phyloP scores from a whole-genome alignment of 345 rosid species.

The Dipteronia dyeriana region DNA sequence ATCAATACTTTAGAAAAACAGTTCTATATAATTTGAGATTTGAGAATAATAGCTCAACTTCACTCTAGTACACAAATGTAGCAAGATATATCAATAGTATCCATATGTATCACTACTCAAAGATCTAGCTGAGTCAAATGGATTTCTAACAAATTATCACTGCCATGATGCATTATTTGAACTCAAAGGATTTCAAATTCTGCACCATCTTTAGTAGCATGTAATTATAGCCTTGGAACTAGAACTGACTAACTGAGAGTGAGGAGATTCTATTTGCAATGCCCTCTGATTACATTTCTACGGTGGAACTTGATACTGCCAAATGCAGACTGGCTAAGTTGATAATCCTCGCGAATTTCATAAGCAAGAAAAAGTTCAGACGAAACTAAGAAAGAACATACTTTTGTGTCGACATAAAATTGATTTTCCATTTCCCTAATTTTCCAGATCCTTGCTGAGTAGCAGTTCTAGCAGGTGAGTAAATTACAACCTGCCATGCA shows the following conservation, averaged over 20 bases:
- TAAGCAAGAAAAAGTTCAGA: background rate
- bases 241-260: background rate
- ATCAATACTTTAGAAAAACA: background rate
- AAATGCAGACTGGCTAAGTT: background rate
- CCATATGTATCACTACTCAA: background rate
- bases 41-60: background rate
- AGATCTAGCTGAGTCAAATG: background rate
- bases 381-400: slow-evolving; percentile 39
- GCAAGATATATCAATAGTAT: background rate
- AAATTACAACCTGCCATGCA: slow-evolving; percentile 71
- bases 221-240: background rate
- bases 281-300: background rate
- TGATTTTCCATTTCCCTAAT: slow-evolving; percentile 91
- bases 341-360: background rate
- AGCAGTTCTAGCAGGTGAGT: slow-evolving; percentile 94
- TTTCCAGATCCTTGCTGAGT: slow-evolving; percentile 96
- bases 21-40: background rate
- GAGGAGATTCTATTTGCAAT: background rate
- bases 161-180: background rate
- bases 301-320: background rate
- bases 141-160: background rate
- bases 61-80: background rate
- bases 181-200: slow-evolving; percentile 7
- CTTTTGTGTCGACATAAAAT: slow-evolving; percentile 90
- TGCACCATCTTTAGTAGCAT: background rate